A percentile compares a stretch with the other conserved stretches of the same genome.
Conservation (phyloP, 768 basidiomycete species). For the Suillus bovinus region DNA sequence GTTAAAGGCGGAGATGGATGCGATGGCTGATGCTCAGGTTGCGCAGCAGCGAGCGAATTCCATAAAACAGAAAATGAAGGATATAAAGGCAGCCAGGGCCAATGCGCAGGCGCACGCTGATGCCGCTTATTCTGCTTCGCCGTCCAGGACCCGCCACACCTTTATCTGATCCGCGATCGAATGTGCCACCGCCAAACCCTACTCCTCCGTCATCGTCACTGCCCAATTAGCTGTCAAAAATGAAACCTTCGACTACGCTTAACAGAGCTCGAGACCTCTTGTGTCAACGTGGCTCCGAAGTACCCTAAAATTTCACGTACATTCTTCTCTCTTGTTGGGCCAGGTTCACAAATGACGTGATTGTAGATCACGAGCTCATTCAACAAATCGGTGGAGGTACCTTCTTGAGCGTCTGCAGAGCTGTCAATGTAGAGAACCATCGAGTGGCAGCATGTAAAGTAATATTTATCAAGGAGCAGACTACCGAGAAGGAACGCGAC, state of each 20-base stretch:
- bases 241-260: background rate
- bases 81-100: slow-evolving; percentile 39
- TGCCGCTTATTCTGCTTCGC: background rate
- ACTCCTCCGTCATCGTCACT: background rate
- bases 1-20: slow-evolving; percentile 37
- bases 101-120: slow-evolving; percentile 7
- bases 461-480: slow-evolving; percentile 60
- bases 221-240: background rate
- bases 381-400: slow-evolving; percentile 85
- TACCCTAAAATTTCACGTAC: slow-evolving; percentile 34
- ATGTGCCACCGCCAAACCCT: slow-evolving; percentile 1
- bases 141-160: background rate
- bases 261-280: slow-evolving; percentile 8
- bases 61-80: slow-evolving; percentile 44
- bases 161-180: slow-evolving; percentile 6
- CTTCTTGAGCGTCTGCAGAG: slow-evolving; percentile 87
- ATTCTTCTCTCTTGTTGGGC: slow-evolving; percentile 6
- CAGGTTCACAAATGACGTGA: background rate
- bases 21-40: slow-evolving; percentile 37
- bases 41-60: slow-evolving; percentile 37
- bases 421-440: slow-evolving; percentile 65
- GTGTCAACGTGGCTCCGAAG: slow-evolving; percentile 22
- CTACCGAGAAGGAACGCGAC: slow-evolving; percentile 77
- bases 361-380: slow-evolving; percentile 65
- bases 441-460: slow-evolving; percentile 88